phyloP scores from a whole-genome alignment of 2,329 filamentous ascomycete species.

The Phaeosphaeria sp. region DNA sequence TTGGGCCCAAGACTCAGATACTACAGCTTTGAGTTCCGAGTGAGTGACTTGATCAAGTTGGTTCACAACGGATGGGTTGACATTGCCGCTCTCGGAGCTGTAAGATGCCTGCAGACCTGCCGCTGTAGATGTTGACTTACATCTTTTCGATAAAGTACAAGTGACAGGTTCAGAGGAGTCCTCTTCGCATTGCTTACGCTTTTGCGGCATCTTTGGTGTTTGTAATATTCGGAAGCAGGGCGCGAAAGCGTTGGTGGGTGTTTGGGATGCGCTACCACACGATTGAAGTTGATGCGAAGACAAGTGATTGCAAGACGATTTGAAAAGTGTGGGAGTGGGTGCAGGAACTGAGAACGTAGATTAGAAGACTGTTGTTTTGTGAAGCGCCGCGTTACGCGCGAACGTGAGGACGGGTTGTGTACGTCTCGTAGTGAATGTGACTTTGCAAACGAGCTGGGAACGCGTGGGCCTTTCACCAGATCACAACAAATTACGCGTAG shows the following conservation, averaged over 20 bases:
- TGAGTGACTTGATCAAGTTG: not conserved
- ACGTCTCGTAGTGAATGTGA: not conserved
- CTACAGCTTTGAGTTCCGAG: not conserved
- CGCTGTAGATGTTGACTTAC: not conserved
- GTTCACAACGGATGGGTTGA: not conserved
- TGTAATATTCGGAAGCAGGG: not conserved
- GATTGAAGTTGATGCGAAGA: not conserved
- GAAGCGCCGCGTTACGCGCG: not conserved
- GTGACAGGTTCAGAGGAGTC: not conserved
- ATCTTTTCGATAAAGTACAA: not conserved
- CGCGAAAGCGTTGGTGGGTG: not conserved
- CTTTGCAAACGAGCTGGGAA: not conserved
- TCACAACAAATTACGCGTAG: not conserved
- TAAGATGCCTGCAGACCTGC: not conserved
- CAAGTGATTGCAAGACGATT: not conserved
- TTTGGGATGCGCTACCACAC: not conserved
- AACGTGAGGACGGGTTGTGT: not conserved
- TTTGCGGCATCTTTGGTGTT: not conserved
- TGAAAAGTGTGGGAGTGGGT: not conserved
- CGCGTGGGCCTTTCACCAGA: not conserved
- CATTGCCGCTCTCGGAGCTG: not conserved
- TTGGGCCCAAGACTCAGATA: too few species aligned
- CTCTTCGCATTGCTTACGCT: not conserved
- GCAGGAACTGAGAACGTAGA: not conserved
- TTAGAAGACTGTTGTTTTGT: not conserved